A percentile compares a stretch with the other conserved stretches of the same genome.
Evolutionary conservation across 495 filamentous ascomycete species (phyloP).

Genomic region (Aspergillus saccharolyticus): DNA sequence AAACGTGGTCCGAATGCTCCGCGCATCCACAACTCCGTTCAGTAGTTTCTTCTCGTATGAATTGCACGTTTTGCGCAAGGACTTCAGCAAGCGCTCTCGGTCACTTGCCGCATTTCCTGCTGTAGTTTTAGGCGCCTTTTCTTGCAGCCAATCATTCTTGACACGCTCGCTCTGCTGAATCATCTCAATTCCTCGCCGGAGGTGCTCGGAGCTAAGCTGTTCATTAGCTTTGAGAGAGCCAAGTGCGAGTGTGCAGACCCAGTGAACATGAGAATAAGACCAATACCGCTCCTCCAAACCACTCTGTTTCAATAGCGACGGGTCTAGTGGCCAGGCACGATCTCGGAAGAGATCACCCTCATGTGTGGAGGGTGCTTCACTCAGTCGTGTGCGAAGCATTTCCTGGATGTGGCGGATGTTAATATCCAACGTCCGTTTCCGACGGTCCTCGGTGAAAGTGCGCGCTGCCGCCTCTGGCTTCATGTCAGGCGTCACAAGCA

Average conservation of each 20-base stretch:
- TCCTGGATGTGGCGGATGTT: constrained; percentile 67
- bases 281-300: constrained; percentile 51
- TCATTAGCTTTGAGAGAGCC: constrained; percentile 45
- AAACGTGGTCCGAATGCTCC: constrained; percentile 81
- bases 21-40: constrained; percentile 72
- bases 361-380: constrained; percentile 28
- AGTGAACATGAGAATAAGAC: constrained; percentile 57
- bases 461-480: constrained; percentile 29
- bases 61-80: constrained; percentile 54
- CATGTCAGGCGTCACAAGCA: constrained; percentile 48
- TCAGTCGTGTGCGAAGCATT: constrained; percentile 51
- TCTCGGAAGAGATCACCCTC: constrained; percentile 31
- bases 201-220: constrained; percentile 36
- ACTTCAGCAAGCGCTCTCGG: constrained; percentile 32
- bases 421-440: constrained; percentile 51
- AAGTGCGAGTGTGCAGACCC: constrained; percentile 55
- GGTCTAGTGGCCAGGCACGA: constrained; percentile 35
- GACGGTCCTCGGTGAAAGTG: constrained; percentile 40
- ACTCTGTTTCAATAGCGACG: constrained; percentile 31
- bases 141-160: constrained; percentile 37
- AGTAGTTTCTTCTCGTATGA: constrained; percentile 78
- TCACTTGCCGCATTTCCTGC: constrained; percentile 24
- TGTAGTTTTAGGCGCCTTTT: constrained; percentile 26
- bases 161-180: constrained; percentile 33
- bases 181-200: constrained; percentile 34